Evolutionary conservation across 1,139 yeast genomes (phyloP).

Genomic region (Blastobotrys aristatus): DNA sequence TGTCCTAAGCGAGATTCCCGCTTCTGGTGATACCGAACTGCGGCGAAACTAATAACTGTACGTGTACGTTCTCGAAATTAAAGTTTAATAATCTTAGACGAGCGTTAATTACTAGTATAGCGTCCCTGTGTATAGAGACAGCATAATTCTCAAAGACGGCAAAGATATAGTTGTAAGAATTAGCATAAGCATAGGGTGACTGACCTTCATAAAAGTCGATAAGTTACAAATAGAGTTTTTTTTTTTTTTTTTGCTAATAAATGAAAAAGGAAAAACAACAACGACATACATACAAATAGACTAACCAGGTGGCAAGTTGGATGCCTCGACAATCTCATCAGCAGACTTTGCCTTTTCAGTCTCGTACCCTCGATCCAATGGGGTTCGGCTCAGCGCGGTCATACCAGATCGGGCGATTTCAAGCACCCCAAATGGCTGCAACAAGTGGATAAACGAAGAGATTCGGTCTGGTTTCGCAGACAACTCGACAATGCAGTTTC

Average conservation of each 20-base stretch:
- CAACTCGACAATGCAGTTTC: slow-evolving; percentile 90
- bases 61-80: neutral
- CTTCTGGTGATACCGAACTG: slow-evolving; percentile 17
- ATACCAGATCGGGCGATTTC: slow-evolving; percentile 97
- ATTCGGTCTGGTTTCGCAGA: slow-evolving; percentile 91
- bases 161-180: too few relatives aligned
- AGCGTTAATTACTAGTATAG: too few relatives aligned
- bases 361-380: slow-evolving; percentile 49
- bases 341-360: slow-evolving; percentile 53
- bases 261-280: too few relatives aligned
- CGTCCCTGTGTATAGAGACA: too few relatives aligned
- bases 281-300: neutral
- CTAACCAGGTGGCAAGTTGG: slow-evolving; percentile 82
- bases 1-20: slow-evolving; percentile 28
- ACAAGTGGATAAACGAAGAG: slow-evolving; percentile 75
- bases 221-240: too few relatives aligned
- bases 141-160: too few relatives aligned
- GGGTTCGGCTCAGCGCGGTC: slow-evolving; percentile 98
- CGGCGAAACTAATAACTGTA: slow-evolving; percentile 2
- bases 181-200: too few relatives aligned
- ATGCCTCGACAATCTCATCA: slow-evolving; percentile 48
- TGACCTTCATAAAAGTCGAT: too few relatives aligned
- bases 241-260: neutral
- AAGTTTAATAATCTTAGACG: too few relatives aligned
- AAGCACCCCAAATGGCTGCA: slow-evolving; percentile 92